phyloP scores from a whole-genome alignment of 2,329 filamentous ascomycete genomes.

The Sporothrix euskadiensis region DNA sequence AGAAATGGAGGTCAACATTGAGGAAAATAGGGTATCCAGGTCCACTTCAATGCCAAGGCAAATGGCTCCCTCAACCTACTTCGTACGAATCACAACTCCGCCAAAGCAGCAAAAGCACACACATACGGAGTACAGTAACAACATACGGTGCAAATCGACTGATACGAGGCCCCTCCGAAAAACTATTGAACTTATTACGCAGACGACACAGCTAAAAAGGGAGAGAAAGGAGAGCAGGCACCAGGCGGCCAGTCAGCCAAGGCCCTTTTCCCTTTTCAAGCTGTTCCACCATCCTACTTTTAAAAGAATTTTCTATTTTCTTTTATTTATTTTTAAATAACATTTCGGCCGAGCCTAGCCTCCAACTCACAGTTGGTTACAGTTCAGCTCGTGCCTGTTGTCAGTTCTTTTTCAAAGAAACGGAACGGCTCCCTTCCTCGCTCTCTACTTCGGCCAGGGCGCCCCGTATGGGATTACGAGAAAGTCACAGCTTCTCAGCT shows the following conservation, averaged over 20 bases:
- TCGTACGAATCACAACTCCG: not conserved
- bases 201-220: not conserved
- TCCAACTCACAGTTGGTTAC: too few species aligned
- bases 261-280: not conserved
- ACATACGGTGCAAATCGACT: not conserved
- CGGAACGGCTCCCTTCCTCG: not conserved
- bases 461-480: constrained; percentile 9
- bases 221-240: not conserved
- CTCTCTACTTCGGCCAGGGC: not conserved
- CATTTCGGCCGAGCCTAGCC: not conserved
- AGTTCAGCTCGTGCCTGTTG: not conserved
- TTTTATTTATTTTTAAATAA: not conserved
- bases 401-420: not conserved
- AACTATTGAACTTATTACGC: not conserved
- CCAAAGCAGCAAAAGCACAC: not conserved
- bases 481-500: not conserved
- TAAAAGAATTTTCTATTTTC: not conserved
- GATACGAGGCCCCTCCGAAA: not conserved
- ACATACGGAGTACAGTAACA: not conserved
- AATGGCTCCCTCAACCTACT: not conserved
- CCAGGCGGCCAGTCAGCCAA: constrained; percentile 3
- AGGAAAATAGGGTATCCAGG: not conserved
- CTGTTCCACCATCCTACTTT: not conserved
- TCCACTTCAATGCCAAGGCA: constrained; percentile 5
- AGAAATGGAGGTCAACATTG: not conserved